A percentile compares a stretch with the other conserved stretches of the same genome.
These are phyloP conservation scores for Aspergillus ustus DNA, from an alignment of 2,329 filamentous ascomycete genomes.

Conservation along the genomic window DNA sequence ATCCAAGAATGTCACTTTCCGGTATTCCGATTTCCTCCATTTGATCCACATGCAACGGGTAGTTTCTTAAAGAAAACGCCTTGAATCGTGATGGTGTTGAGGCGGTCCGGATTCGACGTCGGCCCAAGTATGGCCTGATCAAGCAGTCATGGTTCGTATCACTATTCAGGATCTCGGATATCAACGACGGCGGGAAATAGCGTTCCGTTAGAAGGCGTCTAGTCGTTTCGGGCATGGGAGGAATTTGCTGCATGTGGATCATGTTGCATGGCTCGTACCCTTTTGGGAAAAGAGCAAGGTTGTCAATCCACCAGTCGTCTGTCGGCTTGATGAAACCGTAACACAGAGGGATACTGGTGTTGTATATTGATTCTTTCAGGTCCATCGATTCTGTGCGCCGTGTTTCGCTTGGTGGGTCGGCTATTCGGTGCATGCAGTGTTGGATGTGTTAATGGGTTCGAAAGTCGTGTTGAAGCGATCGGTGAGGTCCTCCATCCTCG, in stretches of 20 bases:
- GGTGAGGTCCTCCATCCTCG: slow-evolving; percentile 36
- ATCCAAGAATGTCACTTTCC: slow-evolving; percentile 28
- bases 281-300: slow-evolving; percentile 32
- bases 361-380: background rate
- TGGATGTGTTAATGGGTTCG: slow-evolving; percentile 35
- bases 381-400: too few relatives aligned
- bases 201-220: slow-evolving; percentile 36
- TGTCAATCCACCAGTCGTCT: slow-evolving; percentile 35
- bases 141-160: slow-evolving; percentile 53
- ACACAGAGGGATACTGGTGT: slow-evolving; percentile 31
- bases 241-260: slow-evolving; percentile 42
- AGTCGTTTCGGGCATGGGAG: slow-evolving; percentile 30
- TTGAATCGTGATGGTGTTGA: slow-evolving; percentile 27
- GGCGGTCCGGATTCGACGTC: slow-evolving; percentile 26
- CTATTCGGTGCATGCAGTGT: slow-evolving; percentile 16
- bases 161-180: slow-evolving; percentile 33
- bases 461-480: slow-evolving; percentile 38
- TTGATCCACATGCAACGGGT: slow-evolving; percentile 56
- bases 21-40: slow-evolving; percentile 51
- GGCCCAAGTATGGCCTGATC: slow-evolving; percentile 56
- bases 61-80: slow-evolving; percentile 53
- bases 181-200: slow-evolving; percentile 38
- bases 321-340: slow-evolving; percentile 28
- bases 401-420: too few relatives aligned
- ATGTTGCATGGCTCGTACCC: slow-evolving; percentile 39